Evolutionary conservation across 2,329 filamentous ascomycete genomes (phyloP).

Genomic region (Rosellinia necatrix): DNA sequence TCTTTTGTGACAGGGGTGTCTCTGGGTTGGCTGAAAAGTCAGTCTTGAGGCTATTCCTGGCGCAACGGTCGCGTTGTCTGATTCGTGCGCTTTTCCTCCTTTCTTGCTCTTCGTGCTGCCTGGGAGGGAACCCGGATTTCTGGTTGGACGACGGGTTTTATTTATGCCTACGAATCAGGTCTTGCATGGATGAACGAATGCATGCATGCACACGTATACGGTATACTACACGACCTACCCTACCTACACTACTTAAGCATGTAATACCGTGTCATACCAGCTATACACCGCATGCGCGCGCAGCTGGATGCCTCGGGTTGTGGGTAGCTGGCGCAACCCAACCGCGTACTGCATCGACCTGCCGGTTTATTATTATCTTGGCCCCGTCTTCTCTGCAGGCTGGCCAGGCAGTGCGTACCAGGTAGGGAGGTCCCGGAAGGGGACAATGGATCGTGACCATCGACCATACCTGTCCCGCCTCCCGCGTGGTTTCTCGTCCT

Average conservation of each 20-base stretch:
- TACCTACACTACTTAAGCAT: too few relatives aligned
- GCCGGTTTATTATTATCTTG: constrained; percentile 9
- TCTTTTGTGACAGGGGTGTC: constrained; percentile 3
- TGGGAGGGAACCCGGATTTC: background rate
- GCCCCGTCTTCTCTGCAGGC: constrained; percentile 15
- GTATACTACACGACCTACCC: too few relatives aligned
- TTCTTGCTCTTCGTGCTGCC: background rate
- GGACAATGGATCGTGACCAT: constrained; percentile 16
- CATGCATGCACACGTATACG: too few relatives aligned
- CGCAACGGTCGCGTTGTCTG: background rate
- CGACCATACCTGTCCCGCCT: too few relatives aligned
- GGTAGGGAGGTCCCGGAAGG: background rate
- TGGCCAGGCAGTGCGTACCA: too few relatives aligned
- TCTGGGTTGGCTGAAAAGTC: constrained; percentile 10
- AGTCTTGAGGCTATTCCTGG: constrained; percentile 18
- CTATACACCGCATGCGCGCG: too few relatives aligned
- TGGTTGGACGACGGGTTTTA: constrained; percentile 14
- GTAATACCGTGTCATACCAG: too few relatives aligned
- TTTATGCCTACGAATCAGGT: constrained; percentile 25
- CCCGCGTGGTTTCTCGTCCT: too few relatives aligned
- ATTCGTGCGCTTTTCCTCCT: constrained; percentile 12
- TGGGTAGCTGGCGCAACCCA: too few relatives aligned
- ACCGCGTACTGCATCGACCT: too few relatives aligned
- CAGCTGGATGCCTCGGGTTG: constrained; percentile 15
- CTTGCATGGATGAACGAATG: constrained; percentile 5